Evolutionary conservation across 2,329 filamentous ascomycete genomes (phyloP).

Genomic region (Periconia sp.): DNA sequence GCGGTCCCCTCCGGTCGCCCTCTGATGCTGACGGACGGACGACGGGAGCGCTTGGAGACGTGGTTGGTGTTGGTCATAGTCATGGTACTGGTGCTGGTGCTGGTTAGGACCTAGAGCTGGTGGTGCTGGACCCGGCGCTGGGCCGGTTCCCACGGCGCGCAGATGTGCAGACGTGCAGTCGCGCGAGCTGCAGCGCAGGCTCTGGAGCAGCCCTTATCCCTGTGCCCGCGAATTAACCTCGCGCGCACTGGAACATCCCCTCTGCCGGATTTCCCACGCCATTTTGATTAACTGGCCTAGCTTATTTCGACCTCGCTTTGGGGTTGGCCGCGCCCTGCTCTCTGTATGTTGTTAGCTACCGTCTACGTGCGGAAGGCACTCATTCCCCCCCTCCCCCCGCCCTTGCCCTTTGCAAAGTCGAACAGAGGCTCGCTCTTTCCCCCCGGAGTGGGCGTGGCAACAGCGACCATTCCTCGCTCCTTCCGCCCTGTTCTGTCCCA

Average conservation of each 20-base stretch:
- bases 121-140: no score
- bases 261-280: slow-evolving; percentile 32
- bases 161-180: slow-evolving; percentile 13
- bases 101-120: no score
- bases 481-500: no score
- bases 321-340: slow-evolving; percentile 1
- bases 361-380: not conserved
- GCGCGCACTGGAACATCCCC: slow-evolving; percentile 13
- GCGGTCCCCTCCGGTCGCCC: no score
- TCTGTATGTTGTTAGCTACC: not conserved
- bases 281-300: slow-evolving; percentile 21
- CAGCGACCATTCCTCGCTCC: no score
- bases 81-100: no score
- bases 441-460: no score
- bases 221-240: slow-evolving; percentile 7
- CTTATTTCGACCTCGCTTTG: slow-evolving; percentile 23
- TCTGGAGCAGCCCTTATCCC: slow-evolving; percentile 8
- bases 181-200: slow-evolving; percentile 5
- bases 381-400: not conserved
- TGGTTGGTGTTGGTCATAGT: no score
- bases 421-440: no score
- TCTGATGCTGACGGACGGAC: no score
- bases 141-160: not conserved
- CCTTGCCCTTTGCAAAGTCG: no score
- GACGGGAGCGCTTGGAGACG: no score